Evolutionary conservation across 495 filamentous ascomycete species (phyloP).

Genomic region (Penicillium tannophilum): DNA sequence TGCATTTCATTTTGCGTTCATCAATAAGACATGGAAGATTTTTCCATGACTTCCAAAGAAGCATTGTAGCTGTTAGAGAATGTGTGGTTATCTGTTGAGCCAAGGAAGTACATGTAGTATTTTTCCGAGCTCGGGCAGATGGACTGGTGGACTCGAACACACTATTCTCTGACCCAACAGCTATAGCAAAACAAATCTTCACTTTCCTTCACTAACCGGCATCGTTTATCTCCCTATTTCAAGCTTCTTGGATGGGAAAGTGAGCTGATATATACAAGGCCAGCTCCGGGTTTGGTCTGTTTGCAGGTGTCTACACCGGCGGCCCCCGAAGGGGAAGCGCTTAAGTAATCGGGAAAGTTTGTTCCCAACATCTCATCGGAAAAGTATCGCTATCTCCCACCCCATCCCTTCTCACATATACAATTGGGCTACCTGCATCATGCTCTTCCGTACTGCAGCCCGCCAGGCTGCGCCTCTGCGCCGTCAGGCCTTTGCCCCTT

Average conservation of each 20-base stretch:
- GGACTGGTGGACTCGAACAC: not conserved
- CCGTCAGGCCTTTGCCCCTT: constrained; percentile 54
- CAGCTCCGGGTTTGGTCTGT: constrained; percentile 30
- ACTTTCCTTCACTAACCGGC: not conserved
- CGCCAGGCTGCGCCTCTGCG: constrained; percentile 54
- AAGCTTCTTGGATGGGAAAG: not conserved
- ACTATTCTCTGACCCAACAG: not conserved
- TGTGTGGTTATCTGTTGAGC: not conserved
- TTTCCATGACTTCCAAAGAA: not conserved
- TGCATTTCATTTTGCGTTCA: not conserved
- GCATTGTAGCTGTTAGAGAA: not conserved
- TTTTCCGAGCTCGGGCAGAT: not conserved
- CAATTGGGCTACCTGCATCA: constrained; percentile 40
- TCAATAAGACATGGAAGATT: not conserved
- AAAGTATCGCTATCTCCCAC: constrained; percentile 30
- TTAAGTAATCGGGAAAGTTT: constrained; percentile 47
- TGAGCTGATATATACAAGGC: not conserved
- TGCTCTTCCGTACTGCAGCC: constrained; percentile 50
- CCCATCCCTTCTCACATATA: constrained; percentile 25
- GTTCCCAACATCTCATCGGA: constrained; percentile 45
- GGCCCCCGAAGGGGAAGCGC: constrained; percentile 35
- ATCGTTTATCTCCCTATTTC: not conserved
- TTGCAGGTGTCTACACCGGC: constrained; percentile 41
- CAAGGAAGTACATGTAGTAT: not conserved
- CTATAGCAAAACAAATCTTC: not conserved